phyloP scores from a whole-genome alignment of 2,329 filamentous ascomycete genomes.

The Daldinia sp. region DNA sequence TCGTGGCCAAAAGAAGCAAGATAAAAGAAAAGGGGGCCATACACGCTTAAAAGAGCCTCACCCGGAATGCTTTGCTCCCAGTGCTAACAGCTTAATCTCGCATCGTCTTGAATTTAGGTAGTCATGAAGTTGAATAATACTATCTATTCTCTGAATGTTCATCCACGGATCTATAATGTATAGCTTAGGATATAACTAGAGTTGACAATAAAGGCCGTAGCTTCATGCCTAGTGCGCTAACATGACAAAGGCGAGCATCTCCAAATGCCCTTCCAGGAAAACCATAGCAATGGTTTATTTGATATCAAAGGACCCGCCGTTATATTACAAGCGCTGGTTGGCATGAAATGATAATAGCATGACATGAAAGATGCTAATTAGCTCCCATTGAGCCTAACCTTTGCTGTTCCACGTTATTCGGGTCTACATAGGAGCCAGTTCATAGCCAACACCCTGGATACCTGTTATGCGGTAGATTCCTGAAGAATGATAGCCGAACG shows the following conservation, averaged over 20 bases:
- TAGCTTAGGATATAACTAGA: neutral
- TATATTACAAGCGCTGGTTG: neutral
- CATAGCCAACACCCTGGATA: neutral
- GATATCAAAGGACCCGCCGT: neutral
- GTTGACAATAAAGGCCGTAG: neutral
- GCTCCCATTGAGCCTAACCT: neutral
- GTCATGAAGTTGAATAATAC: neutral
- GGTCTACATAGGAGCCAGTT: neutral
- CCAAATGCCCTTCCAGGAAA: neutral
- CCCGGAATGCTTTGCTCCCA: conserved; percentile 7
- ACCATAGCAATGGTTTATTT: neutral
- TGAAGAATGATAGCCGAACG: neutral
- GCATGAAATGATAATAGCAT: neutral
- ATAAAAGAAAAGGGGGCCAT: conserved; percentile 15
- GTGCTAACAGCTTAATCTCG: conserved; percentile 2
- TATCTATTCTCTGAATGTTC: neutral
- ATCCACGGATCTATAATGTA: neutral
- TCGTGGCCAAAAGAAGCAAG: conserved; percentile 18
- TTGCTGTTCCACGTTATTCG: neutral
- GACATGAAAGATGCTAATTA: neutral
- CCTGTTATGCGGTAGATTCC: neutral
- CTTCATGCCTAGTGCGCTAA: neutral
- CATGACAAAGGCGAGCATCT: neutral
- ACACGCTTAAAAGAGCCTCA: conserved; percentile 30
- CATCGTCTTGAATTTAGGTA: neutral